These are phyloP conservation scores for Turnera subulata DNA, from an alignment of 345 rosid species.

Conservation along the genomic window DNA sequence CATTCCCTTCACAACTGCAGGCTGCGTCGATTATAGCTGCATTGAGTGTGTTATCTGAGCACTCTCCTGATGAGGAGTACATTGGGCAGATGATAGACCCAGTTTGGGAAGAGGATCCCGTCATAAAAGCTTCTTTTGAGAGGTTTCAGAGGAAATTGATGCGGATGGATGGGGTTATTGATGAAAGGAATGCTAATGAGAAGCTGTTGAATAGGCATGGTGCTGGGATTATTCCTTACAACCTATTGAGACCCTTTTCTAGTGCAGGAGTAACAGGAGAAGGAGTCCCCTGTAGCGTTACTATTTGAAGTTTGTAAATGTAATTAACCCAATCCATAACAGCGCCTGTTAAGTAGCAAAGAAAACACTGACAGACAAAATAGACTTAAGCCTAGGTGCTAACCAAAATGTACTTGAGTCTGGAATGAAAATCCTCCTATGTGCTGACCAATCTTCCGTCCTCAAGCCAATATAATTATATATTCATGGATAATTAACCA, in stretches of 20 bases:
- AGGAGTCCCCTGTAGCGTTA: constrained; percentile 25
- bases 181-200: constrained; percentile 20
- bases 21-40: constrained; percentile 30
- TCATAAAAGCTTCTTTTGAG: constrained; percentile 18
- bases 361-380: too few relatives aligned
- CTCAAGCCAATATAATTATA: too few relatives aligned
- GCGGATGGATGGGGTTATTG: constrained; percentile 18
- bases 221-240: constrained; percentile 24
- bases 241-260: constrained; percentile 24
- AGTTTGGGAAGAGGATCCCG: constrained; percentile 15
- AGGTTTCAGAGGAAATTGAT: constrained; percentile 16
- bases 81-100: constrained; percentile 18
- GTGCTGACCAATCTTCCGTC: too few relatives aligned
- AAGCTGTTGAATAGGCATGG: constrained; percentile 21
- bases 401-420: too few relatives aligned
- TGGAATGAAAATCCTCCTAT: too few relatives aligned
- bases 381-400: too few relatives aligned
- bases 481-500: too few relatives aligned
- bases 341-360: too few relatives aligned
- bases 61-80: constrained; percentile 31
- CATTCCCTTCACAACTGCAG: constrained; percentile 49
- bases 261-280: constrained; percentile 19
- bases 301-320: constrained; percentile 6
- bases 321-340: too few relatives aligned
- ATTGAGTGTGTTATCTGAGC: constrained; percentile 19